phyloP scores from a whole-genome alignment of 2,329 filamentous ascomycete species.

The Shiraia sp. region DNA sequence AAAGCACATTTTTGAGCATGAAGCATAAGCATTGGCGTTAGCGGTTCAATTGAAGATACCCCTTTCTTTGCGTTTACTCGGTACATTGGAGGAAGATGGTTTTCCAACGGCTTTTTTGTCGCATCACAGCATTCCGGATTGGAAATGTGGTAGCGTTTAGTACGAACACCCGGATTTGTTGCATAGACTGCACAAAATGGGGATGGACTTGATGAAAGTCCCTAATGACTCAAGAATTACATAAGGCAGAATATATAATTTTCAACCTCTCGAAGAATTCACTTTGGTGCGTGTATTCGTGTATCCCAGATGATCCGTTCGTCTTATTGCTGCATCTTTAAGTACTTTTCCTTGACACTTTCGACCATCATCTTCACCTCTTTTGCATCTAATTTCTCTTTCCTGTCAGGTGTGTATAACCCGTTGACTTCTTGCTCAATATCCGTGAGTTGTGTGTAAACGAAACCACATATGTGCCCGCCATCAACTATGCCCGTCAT shows the following conservation, averaged over 20 bases:
- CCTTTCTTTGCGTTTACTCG: slow-evolving; percentile 20
- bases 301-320: no score
- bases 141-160: no score
- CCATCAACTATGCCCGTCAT: slow-evolving; percentile 61
- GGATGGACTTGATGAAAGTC: no score
- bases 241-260: no score
- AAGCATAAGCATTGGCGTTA: slow-evolving; percentile 12
- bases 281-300: no score
- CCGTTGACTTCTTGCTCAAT: slow-evolving; percentile 73
- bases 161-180: no score
- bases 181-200: no score
- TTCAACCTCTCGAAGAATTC: no score
- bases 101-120: no score
- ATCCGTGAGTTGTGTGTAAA: slow-evolving; percentile 66
- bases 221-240: no score
- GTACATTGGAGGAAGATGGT: slow-evolving; percentile 3
- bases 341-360: slow-evolving; percentile 41
- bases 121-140: no score
- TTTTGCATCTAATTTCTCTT: slow-evolving; percentile 60
- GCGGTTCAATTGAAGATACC: slow-evolving; percentile 30
- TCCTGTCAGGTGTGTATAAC: slow-evolving; percentile 65
- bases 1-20: slow-evolving; percentile 6
- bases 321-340: slow-evolving; percentile 20
- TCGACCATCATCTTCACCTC: slow-evolving; percentile 63
- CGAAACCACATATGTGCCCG: slow-evolving; percentile 64